phyloP scores from a whole-genome alignment of 2,329 filamentous ascomycete species.

The Stagonosporopsis cucurbitacearum region DNA sequence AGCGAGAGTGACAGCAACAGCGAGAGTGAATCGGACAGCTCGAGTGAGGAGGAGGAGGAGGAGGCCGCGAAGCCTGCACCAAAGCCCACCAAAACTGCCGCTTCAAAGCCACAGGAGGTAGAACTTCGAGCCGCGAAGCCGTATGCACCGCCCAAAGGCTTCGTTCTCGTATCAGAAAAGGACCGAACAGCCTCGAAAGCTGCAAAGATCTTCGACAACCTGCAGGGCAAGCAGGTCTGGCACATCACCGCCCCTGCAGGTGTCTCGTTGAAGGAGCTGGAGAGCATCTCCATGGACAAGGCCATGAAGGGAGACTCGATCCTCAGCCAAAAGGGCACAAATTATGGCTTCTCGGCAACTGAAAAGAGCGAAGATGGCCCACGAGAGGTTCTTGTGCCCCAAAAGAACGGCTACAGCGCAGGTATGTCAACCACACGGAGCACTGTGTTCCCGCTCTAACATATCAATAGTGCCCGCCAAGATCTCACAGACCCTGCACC shows the following conservation, averaged over 20 bases:
- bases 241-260: conserved; percentile 77
- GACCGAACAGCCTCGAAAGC: conserved; percentile 43
- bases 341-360: conserved; percentile 65
- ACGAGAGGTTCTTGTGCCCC: conserved; percentile 68
- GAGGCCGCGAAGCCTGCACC: conserved; percentile 43
- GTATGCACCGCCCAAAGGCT: conserved; percentile 52
- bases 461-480: conserved; percentile 27
- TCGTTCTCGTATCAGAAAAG: conserved; percentile 58
- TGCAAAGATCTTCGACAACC: conserved; percentile 62
- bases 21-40: conserved; percentile 36
- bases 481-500: conserved; percentile 67
- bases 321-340: conserved; percentile 67
- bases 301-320: conserved; percentile 61
- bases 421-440: conserved; percentile 52
- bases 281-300: conserved; percentile 68
- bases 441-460: conserved; percentile 14
- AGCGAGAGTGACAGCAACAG: conserved; percentile 23
- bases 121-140: conserved; percentile 45
- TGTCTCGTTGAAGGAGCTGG: conserved; percentile 71
- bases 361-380: conserved; percentile 59
- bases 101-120: conserved; percentile 36
- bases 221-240: conserved; percentile 78
- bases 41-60: conserved; percentile 50
- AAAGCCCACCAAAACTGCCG: conserved; percentile 22
- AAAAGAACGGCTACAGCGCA: conserved; percentile 61